A percentile compares a stretch with the other conserved stretches of the same genome.
Conservation (phyloP, 1,284 basidiomycete species). For the Cryptococcus depauperatus region DNA sequence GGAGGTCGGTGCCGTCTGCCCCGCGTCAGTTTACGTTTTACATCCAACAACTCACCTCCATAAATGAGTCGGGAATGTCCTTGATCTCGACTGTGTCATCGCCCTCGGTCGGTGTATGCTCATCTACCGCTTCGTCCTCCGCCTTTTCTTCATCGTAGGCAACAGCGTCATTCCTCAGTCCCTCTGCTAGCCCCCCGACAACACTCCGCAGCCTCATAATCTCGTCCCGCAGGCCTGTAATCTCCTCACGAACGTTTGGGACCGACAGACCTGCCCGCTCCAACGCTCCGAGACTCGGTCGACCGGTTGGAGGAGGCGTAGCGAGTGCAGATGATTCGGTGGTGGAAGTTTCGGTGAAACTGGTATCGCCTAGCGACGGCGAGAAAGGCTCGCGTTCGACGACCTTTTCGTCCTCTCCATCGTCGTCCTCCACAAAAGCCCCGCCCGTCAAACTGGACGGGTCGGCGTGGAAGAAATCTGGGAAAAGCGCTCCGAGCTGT, state of each 20-base stretch:
- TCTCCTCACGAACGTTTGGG: constrained; percentile 26
- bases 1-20: constrained; percentile 5
- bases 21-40: neutral
- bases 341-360: neutral
- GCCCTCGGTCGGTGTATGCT: neutral
- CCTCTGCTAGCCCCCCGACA: constrained; percentile 26
- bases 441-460: neutral
- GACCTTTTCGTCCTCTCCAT: neutral
- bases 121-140: neutral
- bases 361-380: neutral
- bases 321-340: neutral
- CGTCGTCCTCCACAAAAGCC: neutral
- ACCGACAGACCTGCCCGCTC: constrained; percentile 2
- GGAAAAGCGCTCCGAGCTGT: constrained; percentile 34
- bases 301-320: neutral
- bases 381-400: neutral
- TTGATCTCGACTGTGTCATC: neutral
- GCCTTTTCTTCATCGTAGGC: neutral
- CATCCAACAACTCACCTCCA: constrained; percentile 58
- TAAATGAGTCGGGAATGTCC: constrained; percentile 36
- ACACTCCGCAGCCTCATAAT: constrained; percentile 29
- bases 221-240: constrained; percentile 27
- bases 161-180: constrained; percentile 4
- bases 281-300: constrained; percentile 1
- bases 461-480: constrained; percentile 25